phyloP scores from a whole-genome alignment of 1,284 basidiomycete genomes.

The Cystobasidium pallidum region DNA sequence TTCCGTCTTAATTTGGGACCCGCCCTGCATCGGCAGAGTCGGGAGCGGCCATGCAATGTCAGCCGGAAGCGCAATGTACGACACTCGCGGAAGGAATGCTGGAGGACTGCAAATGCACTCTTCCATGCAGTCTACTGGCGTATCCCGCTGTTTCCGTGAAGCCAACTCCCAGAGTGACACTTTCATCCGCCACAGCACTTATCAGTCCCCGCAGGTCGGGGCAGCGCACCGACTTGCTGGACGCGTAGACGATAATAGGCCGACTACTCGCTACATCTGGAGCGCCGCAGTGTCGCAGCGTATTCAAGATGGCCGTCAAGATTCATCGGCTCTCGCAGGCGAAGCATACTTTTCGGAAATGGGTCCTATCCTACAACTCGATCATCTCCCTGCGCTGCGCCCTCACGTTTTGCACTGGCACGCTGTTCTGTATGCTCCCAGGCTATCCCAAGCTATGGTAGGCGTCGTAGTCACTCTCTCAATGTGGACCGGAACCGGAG shows the following conservation, averaged over 20 bases:
- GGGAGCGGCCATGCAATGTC: not conserved
- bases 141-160: no score
- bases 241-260: no score
- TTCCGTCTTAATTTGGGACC: not conserved
- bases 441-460: constrained; percentile 32
- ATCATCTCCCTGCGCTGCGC: constrained; percentile 21
- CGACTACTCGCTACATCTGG: no score
- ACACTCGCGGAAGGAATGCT: no score
- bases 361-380: constrained; percentile 14
- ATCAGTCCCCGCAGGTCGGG: not conserved
- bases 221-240: no score
- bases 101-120: no score
- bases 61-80: not conserved
- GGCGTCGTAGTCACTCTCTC: not conserved
- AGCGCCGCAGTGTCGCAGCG: no score
- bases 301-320: not conserved
- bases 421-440: constrained; percentile 22
- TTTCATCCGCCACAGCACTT: not conserved
- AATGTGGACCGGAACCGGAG: not conserved
- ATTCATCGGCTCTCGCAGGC: not conserved
- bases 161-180: no score
- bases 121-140: no score
- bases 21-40: not conserved
- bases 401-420: constrained; percentile 21
- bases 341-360: constrained; percentile 6